These are phyloP conservation scores for Exophiala bonariae DNA, from an alignment of 2,329 filamentous ascomycete genomes.

Conservation along the genomic window DNA sequence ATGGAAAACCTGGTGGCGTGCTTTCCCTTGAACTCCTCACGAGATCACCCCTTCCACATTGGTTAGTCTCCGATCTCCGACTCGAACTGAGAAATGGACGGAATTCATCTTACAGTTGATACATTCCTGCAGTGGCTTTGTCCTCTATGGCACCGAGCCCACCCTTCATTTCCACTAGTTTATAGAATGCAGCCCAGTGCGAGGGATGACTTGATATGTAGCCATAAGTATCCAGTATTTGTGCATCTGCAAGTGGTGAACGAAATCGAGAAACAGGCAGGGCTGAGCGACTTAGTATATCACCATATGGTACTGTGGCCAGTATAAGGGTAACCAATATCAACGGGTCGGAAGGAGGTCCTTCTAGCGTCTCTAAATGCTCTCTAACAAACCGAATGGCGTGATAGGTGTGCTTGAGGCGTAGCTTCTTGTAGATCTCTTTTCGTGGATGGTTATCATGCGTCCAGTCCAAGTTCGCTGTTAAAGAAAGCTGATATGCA, in stretches of 20 bases:
- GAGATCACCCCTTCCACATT: no score
- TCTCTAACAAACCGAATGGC: background rate
- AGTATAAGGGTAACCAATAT: background rate
- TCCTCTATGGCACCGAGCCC: background rate
- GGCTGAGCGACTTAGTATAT: background rate
- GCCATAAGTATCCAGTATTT: background rate
- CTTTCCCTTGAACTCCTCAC: no score
- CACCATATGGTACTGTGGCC: background rate
- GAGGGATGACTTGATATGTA: background rate
- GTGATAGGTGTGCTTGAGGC: background rate
- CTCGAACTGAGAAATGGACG: no score
- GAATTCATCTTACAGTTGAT: background rate
- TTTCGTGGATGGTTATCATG: background rate
- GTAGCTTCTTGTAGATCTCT: background rate
- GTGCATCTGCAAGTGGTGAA: background rate
- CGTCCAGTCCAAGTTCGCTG: background rate
- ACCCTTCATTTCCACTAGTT: background rate
- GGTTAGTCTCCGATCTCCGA: no score
- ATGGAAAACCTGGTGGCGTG: no score
- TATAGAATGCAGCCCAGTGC: conserved; percentile 1
- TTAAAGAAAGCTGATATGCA: background rate
- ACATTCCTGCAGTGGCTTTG: background rate
- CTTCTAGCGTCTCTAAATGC: background rate
- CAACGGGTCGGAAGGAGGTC: background rate
- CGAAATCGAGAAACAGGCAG: background rate